Base-by-base conservation (phyloP, 148 eudicot species). In the Diospyros kaki region DNA sequence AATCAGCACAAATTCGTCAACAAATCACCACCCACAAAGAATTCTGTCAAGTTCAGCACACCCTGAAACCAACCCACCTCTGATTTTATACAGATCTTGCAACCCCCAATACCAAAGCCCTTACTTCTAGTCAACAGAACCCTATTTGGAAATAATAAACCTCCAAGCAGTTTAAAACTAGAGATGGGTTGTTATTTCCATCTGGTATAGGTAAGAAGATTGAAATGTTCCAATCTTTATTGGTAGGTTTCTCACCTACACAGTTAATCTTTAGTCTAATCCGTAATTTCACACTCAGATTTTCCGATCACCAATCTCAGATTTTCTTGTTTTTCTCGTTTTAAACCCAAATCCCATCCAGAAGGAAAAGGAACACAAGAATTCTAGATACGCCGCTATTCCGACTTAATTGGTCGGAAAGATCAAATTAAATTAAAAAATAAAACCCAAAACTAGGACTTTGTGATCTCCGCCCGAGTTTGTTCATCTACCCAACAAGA, bases 401-500 rank as follows among this genome's bases (percentile, higher is more conserved):
- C 28, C 28, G 28, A 28, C 28, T 28, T 28, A 28, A 28, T 28
- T 28, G 28, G 28, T 28, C 28, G 28, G 28, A 28, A 28, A 28
- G 28, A 28, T 28, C 28, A 28, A 28, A 28, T 28, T 9, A 17
- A 10, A 70, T 66, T 60, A 73, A 61, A 75, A 54, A 53, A 72
- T 69, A 38, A 43, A 67, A 48, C 28, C 28, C 28, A 70, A 48
- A 55, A 6, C 64, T 40, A 48, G 45, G 72, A 64, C 83, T 7
- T 84, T 79, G 86, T 76, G 72, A 54, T 51, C 38, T 81, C 86
- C 85, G 89, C 72, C 87, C 41, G 66, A 71, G 87, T 87, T 89
- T 77, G 93, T 81, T 89, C 93, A 87, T 67, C 90, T 83, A 85
- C 92, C 86, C 15, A 79, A 73, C 56, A 64, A 77, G 60, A 62